These are phyloP conservation scores for Trifolium subterraneum DNA, from an alignment of 306 rosid genomes.

Conservation along the genomic window DNA sequence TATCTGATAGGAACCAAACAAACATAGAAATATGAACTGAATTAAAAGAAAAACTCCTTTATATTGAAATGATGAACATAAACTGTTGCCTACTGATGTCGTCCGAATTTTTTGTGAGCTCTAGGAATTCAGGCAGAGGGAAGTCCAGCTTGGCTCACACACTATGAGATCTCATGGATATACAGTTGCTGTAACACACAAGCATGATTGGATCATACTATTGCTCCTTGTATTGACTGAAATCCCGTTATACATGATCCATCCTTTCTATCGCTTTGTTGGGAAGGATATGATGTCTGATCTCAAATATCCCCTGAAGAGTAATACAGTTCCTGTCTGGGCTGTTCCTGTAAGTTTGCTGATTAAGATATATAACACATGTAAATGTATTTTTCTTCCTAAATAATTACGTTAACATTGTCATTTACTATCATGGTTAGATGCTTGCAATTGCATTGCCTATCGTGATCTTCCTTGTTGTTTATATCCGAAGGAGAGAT, in stretches of 20 bases:
- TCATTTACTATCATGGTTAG: constrained; percentile 46
- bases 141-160: constrained; percentile 73
- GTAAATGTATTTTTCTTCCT: constrained; percentile 13
- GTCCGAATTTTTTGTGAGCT: constrained; percentile 34
- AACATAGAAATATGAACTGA: not conserved
- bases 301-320: constrained; percentile 81
- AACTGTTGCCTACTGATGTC: constrained; percentile 20
- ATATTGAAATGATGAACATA: not conserved
- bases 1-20: not conserved
- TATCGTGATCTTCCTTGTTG: constrained; percentile 59
- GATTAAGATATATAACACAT: constrained; percentile 18
- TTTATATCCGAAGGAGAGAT: constrained; percentile 77
- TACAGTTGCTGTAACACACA: constrained; percentile 63
- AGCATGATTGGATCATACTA: constrained; percentile 88
- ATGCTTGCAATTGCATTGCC: constrained; percentile 75
- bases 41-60: not conserved
- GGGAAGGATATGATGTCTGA: constrained; percentile 90
- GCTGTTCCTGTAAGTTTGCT: constrained; percentile 76
- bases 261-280: constrained; percentile 88
- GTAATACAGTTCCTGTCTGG: constrained; percentile 85
- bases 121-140: constrained; percentile 57
- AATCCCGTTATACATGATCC: constrained; percentile 48
- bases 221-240: constrained; percentile 63
- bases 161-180: constrained; percentile 83
- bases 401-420: constrained; percentile 29